Evolutionary conservation across 306 rosid species (phyloP), one percentile per base, ranked within the genome.

Genomic region (Quercus rubra): DNA sequence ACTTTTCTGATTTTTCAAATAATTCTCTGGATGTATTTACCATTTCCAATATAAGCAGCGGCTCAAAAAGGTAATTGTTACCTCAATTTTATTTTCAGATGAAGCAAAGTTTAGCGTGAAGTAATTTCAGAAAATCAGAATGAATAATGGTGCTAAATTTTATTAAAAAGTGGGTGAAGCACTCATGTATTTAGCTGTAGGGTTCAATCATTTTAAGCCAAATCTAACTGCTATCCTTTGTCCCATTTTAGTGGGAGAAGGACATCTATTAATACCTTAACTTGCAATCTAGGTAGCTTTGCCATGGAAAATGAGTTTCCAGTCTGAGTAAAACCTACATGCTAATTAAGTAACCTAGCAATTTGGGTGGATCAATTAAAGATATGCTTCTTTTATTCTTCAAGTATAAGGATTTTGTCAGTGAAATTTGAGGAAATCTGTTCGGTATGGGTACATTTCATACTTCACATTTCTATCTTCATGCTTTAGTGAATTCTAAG

Each of bases 21-120:
- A 87, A 80, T 73, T 91, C 95, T 3, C 17, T 91, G 74, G 95
- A 91, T 68, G 83, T 91, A 73, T 91, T 91, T 75, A 82, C 87
- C 14, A 89, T 91, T 78, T 87, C 92, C 13, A 91, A 91, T 83
- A 78, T 91, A 25, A 74, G 64, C 63, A 77, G 21, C 14, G 89
- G 95, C 82, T 91, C 92, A 4, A 73, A 63, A 43, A 21, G 70
- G 95, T 91, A 63, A 83, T 70, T 76, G 64, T 35, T 63, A 58
- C 55, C 74, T 78, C 61, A 5, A 14, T 19, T 64, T 79, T 43
- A 35, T 35, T 35, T 35, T 15, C 43, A 49, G 27, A 18, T 59
- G 46, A 27, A 61, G 25, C 69, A 18, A 28, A 2, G 55, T n/a
- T 66, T 59, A n/a, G 52, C 31, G 43, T 21, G 46, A 61, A 15